Base-by-base conservation (phyloP, 257 asterid species). In the Nicotiana tabacum region DNA sequence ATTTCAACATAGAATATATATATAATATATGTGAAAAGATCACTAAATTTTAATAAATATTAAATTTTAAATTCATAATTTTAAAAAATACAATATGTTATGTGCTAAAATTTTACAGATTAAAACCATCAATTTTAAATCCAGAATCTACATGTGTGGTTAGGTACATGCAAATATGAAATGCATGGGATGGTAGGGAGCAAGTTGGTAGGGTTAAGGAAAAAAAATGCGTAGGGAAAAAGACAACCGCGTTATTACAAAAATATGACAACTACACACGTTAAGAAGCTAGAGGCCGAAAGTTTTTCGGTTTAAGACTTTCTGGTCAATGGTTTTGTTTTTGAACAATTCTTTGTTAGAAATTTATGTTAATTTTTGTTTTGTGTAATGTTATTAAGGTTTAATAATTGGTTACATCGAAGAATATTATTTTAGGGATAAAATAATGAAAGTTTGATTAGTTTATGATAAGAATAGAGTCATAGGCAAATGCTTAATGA, bases 181-280 rank as follows among this genome's bases (percentile, higher is more conserved):
- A 24, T 51, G 81, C 64, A 61, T 68, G 51, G 15, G 69, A 21
- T 13, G 51, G 2, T 18, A 64, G 53, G 85, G 46, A 85, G 58
- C 29, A 87, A 82, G 85, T 56, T 6, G 87, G 82, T 18, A 76
- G 83, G 64, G 65, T 56, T 56, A 57, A 9, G n/a, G n/a, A 17
- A 78, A 46, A 46, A 69, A 9, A 55, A 83, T 57, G 80, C 89
- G 91, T 82, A 15, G 62, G 82, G 83, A 82, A 48, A 83, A 80
- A 8, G 62, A 60, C 32, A 24, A 85, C 84, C 88, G 90, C 77
- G 88, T 87, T 24, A 76, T 76, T 8, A 18, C 32, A 30, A 30
- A 30, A 10, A 8, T 72, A 56, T 43, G 77, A 72, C 66, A 24
- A 30, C 83, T 30, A 84, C 83, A 37, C 55, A 39, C 85, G 27